Evolutionary conservation across 768 basidiomycete genomes (phyloP).

Genomic region (Podaxis pistillaris): DNA sequence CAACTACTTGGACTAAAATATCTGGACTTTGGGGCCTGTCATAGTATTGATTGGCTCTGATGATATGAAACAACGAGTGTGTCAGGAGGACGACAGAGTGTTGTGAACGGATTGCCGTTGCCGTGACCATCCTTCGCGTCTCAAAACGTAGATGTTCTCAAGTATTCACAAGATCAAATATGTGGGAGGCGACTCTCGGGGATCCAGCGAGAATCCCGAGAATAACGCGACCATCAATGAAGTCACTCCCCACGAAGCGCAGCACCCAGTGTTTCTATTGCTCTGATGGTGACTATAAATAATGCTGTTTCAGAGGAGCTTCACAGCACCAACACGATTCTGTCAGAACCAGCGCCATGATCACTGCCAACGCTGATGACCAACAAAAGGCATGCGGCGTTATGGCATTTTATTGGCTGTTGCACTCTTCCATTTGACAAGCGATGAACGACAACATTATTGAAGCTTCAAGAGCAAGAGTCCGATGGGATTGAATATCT

Average conservation of each 20-base stretch:
- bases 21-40: background rate
- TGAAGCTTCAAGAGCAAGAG: background rate
- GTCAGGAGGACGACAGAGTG: background rate
- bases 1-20: background rate
- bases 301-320: background rate
- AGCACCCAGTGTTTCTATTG: background rate
- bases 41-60: background rate
- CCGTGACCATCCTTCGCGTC: background rate
- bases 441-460: background rate
- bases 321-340: background rate
- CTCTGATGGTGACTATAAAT: background rate
- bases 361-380: background rate
- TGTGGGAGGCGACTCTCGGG: background rate
- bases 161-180: background rate
- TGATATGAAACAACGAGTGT: background rate
- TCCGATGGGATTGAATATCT: background rate
- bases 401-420: too few species aligned
- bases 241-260: background rate
- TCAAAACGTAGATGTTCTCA: background rate
- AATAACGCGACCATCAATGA: background rate
- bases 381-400: background rate
- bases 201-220: background rate
- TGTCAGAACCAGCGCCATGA: background rate
- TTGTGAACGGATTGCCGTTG: background rate
- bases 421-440: background rate